These are phyloP conservation scores for Vaccinium macrocarpon DNA, from an alignment of 148 eudicot genomes.

Conservation along the genomic window DNA sequence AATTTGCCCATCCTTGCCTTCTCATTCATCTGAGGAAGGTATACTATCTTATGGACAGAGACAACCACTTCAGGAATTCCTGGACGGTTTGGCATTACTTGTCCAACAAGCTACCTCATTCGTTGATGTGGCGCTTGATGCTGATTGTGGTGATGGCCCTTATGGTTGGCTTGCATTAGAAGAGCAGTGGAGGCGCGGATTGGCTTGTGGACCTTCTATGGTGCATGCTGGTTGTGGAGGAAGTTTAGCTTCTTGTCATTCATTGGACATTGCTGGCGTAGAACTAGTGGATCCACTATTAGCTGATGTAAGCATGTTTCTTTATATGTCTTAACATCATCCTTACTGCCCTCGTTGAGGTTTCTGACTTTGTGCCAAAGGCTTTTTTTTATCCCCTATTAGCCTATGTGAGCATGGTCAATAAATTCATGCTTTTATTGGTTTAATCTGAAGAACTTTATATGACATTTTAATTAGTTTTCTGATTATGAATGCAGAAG, in stretches of 20 bases:
- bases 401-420: neutral
- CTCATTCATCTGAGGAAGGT: constrained; percentile 65
- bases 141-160: constrained; percentile 88
- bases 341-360: neutral
- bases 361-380: neutral
- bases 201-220: constrained; percentile 91
- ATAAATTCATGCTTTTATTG: neutral
- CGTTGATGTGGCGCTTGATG: constrained; percentile 94
- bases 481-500: neutral
- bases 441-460: neutral
- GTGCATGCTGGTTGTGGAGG: constrained; percentile 99
- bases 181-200: constrained; percentile 91
- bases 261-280: constrained; percentile 88
- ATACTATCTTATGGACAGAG: constrained; percentile 61
- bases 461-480: neutral
- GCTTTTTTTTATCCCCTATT: neutral
- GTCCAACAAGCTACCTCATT: constrained; percentile 95
- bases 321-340: neutral
- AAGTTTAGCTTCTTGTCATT: constrained; percentile 84
- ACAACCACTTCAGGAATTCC: constrained; percentile 82
- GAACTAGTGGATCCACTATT: constrained; percentile 86
- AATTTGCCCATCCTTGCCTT: constrained; percentile 40
- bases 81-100: constrained; percentile 80
- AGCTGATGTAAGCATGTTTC: constrained; percentile 62
- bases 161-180: constrained; percentile 92